These are phyloP conservation scores for Trichoderma sp. DNA, from an alignment of 2,329 filamentous ascomycete genomes.

Conservation along the genomic window DNA sequence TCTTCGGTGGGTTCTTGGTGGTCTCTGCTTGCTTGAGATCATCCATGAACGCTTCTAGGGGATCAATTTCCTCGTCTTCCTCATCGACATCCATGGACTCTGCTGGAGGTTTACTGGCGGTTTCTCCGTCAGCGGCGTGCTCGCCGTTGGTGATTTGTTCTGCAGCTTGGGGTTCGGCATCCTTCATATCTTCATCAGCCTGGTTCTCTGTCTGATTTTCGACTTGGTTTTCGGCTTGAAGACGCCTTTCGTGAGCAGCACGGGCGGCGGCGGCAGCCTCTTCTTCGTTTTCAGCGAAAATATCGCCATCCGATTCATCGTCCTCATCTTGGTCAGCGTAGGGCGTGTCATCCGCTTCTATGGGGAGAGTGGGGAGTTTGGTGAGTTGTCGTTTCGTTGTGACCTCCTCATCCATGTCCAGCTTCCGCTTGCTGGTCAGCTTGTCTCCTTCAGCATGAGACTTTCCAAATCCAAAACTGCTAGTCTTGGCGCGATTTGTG, in stretches of 20 bases:
- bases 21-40: conserved; percentile 62
- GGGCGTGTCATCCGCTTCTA: conserved; percentile 65
- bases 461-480: conserved; percentile 82
- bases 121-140: conserved; percentile 1
- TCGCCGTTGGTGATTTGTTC: conserved; percentile 30
- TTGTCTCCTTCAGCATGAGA: conserved; percentile 67
- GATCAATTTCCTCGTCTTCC: conserved; percentile 71
- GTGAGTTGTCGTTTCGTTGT: conserved; percentile 84
- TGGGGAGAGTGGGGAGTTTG: conserved; percentile 78
- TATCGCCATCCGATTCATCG: conserved; percentile 74
- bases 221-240: conserved; percentile 54
- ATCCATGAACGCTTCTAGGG: conserved; percentile 97
- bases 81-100: conserved; percentile 63
- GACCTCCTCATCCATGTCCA: conserved; percentile 89
- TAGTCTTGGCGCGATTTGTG: conserved; percentile 73
- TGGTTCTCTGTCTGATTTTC: conserved; percentile 40
- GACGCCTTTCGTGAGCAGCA: conserved; percentile 80
- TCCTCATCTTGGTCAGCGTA: conserved; percentile 68
- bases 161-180: conserved; percentile 10
- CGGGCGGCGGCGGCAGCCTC: conserved; percentile 84
- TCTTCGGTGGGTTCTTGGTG: conserved; percentile 40
- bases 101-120: conserved; percentile 2
- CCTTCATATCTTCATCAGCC: conserved; percentile 41
- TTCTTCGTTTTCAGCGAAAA: conserved; percentile 82
- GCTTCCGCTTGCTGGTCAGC: conserved; percentile 68